phyloP scores from a whole-genome alignment of 306 rosid species.

The Citrullus mucosospermus region DNA sequence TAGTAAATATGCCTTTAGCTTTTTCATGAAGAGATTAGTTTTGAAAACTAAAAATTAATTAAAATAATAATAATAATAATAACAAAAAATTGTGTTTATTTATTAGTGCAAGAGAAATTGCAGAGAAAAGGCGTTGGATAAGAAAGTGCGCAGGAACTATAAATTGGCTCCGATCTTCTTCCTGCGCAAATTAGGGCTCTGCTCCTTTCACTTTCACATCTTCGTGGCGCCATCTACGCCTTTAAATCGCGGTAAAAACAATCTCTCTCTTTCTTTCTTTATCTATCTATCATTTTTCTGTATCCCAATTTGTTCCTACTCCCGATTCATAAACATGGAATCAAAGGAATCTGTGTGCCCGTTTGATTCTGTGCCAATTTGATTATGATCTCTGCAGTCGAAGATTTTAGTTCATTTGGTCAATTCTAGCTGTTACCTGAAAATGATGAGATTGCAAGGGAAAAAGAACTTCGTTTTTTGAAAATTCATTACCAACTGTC shows the following conservation, averaged over 20 bases:
- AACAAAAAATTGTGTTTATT: too few species aligned
- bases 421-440: neutral
- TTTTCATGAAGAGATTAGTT: too few species aligned
- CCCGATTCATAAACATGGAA: neutral
- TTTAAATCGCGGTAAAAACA: neutral
- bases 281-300: neutral
- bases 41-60: too few species aligned
- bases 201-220: slow-evolving; percentile 5
- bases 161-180: neutral
- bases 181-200: slow-evolving; percentile 11
- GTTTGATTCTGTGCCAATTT: neutral
- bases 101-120: neutral
- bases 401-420: neutral
- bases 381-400: neutral
- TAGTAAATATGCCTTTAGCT: too few species aligned
- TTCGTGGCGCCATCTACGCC: neutral
- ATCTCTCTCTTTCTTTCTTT: neutral
- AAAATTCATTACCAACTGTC: neutral
- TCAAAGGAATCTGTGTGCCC: neutral
- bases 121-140: neutral
- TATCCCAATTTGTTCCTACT: neutral
- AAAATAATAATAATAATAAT: too few species aligned
- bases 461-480: neutral
- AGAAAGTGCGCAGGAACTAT: slow-evolving; percentile 6
- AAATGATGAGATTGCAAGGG: neutral